Evolutionary conservation across 2,329 filamentous ascomycete species (phyloP).

Genomic region (Pseudocercospora ulei): DNA sequence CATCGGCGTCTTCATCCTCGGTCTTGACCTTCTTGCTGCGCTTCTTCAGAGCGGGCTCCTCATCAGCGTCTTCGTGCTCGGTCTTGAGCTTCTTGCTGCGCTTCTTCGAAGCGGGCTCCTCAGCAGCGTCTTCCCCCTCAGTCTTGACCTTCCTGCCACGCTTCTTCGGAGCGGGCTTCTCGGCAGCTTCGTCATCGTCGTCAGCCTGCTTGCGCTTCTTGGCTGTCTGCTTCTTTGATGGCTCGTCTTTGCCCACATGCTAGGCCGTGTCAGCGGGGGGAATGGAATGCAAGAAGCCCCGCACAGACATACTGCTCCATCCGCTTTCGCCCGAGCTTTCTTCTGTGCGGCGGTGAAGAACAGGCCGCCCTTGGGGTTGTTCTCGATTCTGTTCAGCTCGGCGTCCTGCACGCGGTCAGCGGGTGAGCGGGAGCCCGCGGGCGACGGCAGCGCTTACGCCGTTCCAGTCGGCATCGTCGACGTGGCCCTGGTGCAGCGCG

Average conservation of each 20-base stretch:
- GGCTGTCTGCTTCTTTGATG: conserved; percentile 29
- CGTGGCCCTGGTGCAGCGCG: conserved; percentile 65
- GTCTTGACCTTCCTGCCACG: conserved; percentile 22
- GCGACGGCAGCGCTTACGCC: too few species aligned
- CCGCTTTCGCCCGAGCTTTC: conserved; percentile 23
- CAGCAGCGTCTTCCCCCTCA: conserved; percentile 18
- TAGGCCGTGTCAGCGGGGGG: conserved; percentile 15
- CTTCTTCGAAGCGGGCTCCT: conserved; percentile 16
- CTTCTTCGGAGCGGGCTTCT: conserved; percentile 22
- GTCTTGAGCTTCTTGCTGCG: conserved; percentile 23
- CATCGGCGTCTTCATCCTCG: conserved; percentile 18
- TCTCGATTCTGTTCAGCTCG: conserved; percentile 60
- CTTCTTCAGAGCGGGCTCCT: conserved; percentile 22
- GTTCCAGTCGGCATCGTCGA: conserved; percentile 78
- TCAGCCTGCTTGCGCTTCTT: conserved; percentile 25
- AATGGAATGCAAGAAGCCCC: not conserved
- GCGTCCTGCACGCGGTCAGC: too few species aligned
- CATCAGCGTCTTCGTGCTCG: conserved; percentile 24
- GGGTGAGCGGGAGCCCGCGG: too few species aligned
- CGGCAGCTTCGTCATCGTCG: conserved; percentile 27
- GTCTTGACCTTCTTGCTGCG: conserved; percentile 22
- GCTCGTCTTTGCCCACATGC: conserved; percentile 18
- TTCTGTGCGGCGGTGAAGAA: conserved; percentile 32
- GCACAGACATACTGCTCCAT: not conserved
- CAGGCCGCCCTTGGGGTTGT: conserved; percentile 30